Evolutionary conservation across 495 filamentous ascomycete species (phyloP).

Genomic region (Staphylotrichum tortipilum): DNA sequence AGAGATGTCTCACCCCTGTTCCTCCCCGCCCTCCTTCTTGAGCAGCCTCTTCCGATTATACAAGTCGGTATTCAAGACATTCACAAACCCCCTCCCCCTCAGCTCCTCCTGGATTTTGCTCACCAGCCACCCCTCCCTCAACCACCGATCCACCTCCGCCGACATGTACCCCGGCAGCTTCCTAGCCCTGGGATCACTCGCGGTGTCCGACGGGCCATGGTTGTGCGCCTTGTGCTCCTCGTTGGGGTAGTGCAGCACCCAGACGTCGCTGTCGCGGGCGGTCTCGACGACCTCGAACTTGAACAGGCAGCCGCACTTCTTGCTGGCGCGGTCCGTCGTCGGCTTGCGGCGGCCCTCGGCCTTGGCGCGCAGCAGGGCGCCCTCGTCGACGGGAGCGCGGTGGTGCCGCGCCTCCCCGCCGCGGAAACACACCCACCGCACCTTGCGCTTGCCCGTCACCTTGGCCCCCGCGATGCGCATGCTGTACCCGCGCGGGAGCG

Average conservation of each 20-base stretch:
- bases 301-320: constrained; percentile 32
- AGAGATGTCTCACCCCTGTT: no score
- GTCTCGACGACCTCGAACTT: constrained; percentile 32
- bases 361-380: constrained; percentile 20
- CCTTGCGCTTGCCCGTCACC: constrained; percentile 28
- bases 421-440: constrained; percentile 32
- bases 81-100: constrained; percentile 21
- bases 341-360: constrained; percentile 27
- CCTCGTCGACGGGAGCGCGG: constrained; percentile 23
- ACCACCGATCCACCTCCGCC: constrained; percentile 27
- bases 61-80: constrained; percentile 31
- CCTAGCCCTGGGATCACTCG: constrained; percentile 25
- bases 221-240: constrained; percentile 32
- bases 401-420: constrained; percentile 30
- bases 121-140: constrained; percentile 27
- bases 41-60: constrained; percentile 30
- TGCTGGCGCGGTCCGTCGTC: constrained; percentile 27
- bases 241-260: constrained; percentile 31
- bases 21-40: constrained; percentile 20
- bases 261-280: constrained; percentile 23
- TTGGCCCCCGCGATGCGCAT: constrained; percentile 34
- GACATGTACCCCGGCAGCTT: constrained; percentile 23
- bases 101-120: constrained; percentile 32
- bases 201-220: constrained; percentile 27
- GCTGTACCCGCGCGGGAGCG: constrained; percentile 31